phyloP scores from a whole-genome alignment of 2,329 filamentous ascomycete species.

The Scolecobasidium constrictum region DNA sequence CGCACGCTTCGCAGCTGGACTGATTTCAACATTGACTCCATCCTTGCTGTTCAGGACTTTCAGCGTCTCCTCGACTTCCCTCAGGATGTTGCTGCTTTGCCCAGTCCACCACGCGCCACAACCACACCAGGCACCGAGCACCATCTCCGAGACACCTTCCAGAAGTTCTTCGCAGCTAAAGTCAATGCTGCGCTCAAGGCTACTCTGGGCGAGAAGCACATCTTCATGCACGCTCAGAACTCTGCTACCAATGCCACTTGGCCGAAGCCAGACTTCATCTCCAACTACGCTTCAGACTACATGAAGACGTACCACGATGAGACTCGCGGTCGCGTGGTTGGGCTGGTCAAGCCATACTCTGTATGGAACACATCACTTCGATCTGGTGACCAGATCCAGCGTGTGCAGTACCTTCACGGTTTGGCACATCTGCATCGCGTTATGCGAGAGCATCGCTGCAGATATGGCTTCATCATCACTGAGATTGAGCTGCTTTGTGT shows the following conservation, averaged over 20 bases:
- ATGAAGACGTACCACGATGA: conserved; percentile 38
- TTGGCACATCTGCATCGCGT: conserved; percentile 77
- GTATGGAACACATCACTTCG: conserved; percentile 95
- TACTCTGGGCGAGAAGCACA: conserved; percentile 57
- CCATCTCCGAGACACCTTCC: conserved; percentile 64
- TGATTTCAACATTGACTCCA: conserved; percentile 61
- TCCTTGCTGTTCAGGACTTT: conserved; percentile 62
- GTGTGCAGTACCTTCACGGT: conserved; percentile 79
- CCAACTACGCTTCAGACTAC: conserved; percentile 45
- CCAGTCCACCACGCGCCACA: conserved; percentile 43
- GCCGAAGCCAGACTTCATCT: conserved; percentile 53
- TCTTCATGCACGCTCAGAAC: conserved; percentile 40
- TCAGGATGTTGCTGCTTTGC: conserved; percentile 51
- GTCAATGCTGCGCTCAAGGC: conserved; percentile 75
- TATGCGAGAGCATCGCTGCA: conserved; percentile 87
- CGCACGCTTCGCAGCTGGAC: conserved; percentile 78
- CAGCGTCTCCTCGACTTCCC: conserved; percentile 59
- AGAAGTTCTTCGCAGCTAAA: conserved; percentile 71
- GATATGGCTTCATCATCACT: conserved; percentile 93
- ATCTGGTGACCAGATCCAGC: conserved; percentile 70
- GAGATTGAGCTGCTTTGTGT: conserved; percentile 92
- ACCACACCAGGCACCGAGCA: conserved; percentile 69
- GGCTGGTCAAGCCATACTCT: conserved; percentile 84
- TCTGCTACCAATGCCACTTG: conserved; percentile 32
- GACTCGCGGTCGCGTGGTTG: conserved; percentile 53